Base-by-base conservation (phyloP, 2,329 filamentous ascomycete species). In the Acrocalymma vagum region DNA sequence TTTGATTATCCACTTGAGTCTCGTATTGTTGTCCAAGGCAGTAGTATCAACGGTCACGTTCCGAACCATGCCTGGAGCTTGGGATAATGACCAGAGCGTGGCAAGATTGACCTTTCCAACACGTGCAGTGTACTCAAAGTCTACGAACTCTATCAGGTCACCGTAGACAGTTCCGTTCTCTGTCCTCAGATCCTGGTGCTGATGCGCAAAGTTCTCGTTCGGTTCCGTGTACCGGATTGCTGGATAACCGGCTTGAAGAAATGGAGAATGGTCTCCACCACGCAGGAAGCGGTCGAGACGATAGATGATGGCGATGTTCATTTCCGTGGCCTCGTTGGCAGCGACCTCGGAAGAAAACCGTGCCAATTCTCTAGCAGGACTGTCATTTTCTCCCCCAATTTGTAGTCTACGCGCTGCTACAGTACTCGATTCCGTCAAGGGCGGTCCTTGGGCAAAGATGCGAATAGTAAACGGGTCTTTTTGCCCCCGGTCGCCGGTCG, bases 161-260 rank as follows among this genome's bases (percentile, higher is more conserved):
- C 80, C 81, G 48, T 79, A 83, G 41, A 79, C 75, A 16, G 71
- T 74, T 2, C 77, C 78, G 32, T 78, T 72, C 31, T 73, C 68
- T 9, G 77, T 69, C 1, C 78, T 70, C 1, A 77, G 51, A 44
- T 83, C 72, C 62, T 83, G 80, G 51, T 83, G 80, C 62, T 83
- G 80, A 55, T 83, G 81, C 4, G 63, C 69, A 56, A 76, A 83
- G 55, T 83, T 70, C 64, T 84, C 81, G 38, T 77, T 73, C 0
- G 80, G 78, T 64, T 84, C 81, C 0, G 79, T 82, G 70, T 80
- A 82, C 2, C 81, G 73, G 10, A 77, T 73, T 0, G 77, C 78
- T 4, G 79, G 69, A 52, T 78, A 83, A 3, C 80, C 80, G n/a
- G 74, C 72, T 28, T 75, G 64, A 9, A 84, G 73, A 58, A 83